These are phyloP conservation scores for Fagopyrum homotropicum DNA, from an alignment of 148 eudicot genomes.

Conservation along the genomic window DNA sequence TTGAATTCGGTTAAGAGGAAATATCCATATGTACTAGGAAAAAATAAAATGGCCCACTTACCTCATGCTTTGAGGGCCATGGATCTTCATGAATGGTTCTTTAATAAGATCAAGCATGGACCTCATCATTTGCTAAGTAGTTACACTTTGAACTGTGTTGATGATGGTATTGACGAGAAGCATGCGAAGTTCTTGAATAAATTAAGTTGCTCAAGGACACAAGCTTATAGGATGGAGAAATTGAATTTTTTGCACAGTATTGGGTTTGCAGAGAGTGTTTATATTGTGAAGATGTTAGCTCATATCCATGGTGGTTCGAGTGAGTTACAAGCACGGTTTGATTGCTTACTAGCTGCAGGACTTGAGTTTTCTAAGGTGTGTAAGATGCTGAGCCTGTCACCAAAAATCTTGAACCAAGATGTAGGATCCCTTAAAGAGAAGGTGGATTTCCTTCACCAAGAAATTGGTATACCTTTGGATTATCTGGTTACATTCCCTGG, in stretches of 20 bases:
- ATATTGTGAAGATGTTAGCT: constrained; percentile 31
- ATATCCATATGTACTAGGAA: constrained; percentile 53
- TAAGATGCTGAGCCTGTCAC: constrained; percentile 39
- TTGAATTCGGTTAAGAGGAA: constrained; percentile 23
- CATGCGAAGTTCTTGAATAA: constrained; percentile 30
- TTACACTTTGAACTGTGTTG: constrained; percentile 24
- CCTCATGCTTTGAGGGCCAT: constrained; percentile 57
- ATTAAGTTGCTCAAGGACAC: constrained; percentile 22
- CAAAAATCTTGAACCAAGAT: constrained; percentile 59
- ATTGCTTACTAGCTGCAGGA: constrained; percentile 46
- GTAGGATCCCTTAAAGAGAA: constrained; percentile 32
- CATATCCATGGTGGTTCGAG: constrained; percentile 29
- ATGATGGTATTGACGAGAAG: constrained; percentile 38
- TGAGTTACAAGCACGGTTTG: constrained; percentile 50
- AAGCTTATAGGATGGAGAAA: constrained; percentile 26
- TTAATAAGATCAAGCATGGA: constrained; percentile 38
- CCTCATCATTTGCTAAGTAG: constrained; percentile 24
- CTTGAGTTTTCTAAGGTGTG: constrained; percentile 47
- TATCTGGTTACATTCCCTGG: constrained; percentile 50
- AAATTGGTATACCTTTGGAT: constrained; percentile 36
- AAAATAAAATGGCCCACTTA: constrained; percentile 48
- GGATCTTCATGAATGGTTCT: constrained; percentile 66
- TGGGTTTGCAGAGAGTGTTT: constrained; percentile 60
- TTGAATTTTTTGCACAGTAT: constrained; percentile 54
- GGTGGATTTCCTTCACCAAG: constrained; percentile 41